A percentile compares a stretch with the other conserved stretches of the same genome.
Evolutionary conservation across 2,329 filamentous ascomycete genomes (phyloP).

Genomic region (Fusarium subglutinans): DNA sequence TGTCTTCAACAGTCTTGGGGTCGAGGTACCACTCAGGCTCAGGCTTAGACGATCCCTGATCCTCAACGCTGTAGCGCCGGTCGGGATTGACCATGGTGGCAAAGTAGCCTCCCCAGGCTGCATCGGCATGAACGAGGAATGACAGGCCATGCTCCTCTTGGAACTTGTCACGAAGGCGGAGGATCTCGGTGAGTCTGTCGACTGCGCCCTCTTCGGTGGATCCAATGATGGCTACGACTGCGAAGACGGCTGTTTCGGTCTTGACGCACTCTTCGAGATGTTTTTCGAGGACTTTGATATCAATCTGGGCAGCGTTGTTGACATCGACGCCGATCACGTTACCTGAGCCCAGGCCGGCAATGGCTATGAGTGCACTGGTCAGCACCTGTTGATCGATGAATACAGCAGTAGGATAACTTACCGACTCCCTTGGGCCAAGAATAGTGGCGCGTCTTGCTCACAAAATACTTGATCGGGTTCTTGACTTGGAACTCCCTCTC

Average conservation of each 20-base stretch:
- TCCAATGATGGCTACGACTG: slow-evolving; percentile 57
- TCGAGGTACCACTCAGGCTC: slow-evolving; percentile 49
- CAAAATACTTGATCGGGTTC: slow-evolving; percentile 48
- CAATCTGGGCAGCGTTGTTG: slow-evolving; percentile 52
- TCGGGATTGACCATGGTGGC: slow-evolving; percentile 53
- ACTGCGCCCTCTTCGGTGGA: slow-evolving; percentile 60
- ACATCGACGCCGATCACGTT: slow-evolving; percentile 53
- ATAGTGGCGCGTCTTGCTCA: slow-evolving; percentile 56
- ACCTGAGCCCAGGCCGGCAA: slow-evolving; percentile 55
- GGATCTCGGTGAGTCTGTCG: slow-evolving; percentile 51
- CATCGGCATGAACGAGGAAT: slow-evolving; percentile 58
- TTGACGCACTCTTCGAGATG: slow-evolving; percentile 46
- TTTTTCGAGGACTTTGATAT: slow-evolving; percentile 46
- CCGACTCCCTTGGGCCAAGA: slow-evolving; percentile 60
- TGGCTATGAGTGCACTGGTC: slow-evolving; percentile 40
- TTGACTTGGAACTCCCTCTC: slow-evolving; percentile 47
- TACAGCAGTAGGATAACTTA: slow-evolving; percentile 33
- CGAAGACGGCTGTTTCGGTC: slow-evolving; percentile 49
- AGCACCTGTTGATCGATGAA: fast-evolving
- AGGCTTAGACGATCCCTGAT: neutral
- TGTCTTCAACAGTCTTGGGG: slow-evolving; percentile 50
- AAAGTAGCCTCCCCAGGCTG: slow-evolving; percentile 62
- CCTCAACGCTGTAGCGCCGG: slow-evolving; percentile 22
- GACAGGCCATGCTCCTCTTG: slow-evolving; percentile 53
- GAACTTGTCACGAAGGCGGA: slow-evolving; percentile 52